Evolutionary conservation across 1,139 yeast species (phyloP), one percentile per base, ranked within the genome.

Genomic region (Groenewaldozyma auringiensis): DNA sequence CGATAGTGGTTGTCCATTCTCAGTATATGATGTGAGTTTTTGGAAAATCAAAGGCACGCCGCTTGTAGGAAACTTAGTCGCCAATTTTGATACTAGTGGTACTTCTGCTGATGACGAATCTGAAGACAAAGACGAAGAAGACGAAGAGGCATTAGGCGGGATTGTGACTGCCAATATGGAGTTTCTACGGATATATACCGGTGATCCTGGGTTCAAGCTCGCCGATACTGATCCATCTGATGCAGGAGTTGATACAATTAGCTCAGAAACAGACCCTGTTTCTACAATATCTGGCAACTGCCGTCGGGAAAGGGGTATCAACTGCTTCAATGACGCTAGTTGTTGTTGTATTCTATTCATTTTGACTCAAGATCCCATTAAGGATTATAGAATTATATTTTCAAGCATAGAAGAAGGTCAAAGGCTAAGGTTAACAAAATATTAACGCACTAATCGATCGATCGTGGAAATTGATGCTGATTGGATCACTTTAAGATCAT

Each of bases 171-270:
- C 78, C 4, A 74, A 60, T 14, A 76, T 57, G 9, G 73, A 65
- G 21, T 69, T 70, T 22, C 72, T 57, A 3, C 69, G 64, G 21
- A 73, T 66, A 49, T 71, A 74, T 31, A 77, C 52, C 8, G 73
- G 67, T 3, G 76, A 63, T 1, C 77, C 73, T 4, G 77, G 67
- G 3, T 81, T 79, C 14, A 76, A 55, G 33, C 69, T 65, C 37
- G 76, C 67, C 44, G 69, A 69, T 41, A 77, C 13, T 13, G 18
- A 13, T 6, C 36, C 36, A 16, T 25, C 9, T 11, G 29, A 25
- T 11, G 29, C 29, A 6, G 29, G 29, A 6, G 29, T 25, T 11
- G 29, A 25, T 25, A 11, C 29, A 11, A 25, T 25, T 8, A 25
- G 6, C 11, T 25, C 29, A 11, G 29, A 25, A 25, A 6, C 11